These are phyloP conservation scores for Debaryomyces robertsiae DNA, from an alignment of 1,139 yeast genomes.

Conservation along the genomic window DNA sequence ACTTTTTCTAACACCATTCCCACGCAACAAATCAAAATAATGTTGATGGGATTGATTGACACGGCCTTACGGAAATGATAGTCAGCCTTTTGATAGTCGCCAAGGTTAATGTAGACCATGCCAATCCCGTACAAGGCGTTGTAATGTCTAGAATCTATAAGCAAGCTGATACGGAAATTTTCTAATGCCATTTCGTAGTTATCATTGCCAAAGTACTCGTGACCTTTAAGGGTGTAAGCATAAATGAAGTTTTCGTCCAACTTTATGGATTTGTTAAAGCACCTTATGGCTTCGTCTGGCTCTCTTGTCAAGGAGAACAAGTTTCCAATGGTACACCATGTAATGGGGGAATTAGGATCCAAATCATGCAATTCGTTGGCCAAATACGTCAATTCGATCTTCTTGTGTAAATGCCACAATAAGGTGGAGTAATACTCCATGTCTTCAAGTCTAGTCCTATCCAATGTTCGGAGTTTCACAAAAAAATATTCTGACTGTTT, in stretches of 20 bases:
- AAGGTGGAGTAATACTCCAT: slow-evolving; percentile 92
- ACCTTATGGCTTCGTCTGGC: slow-evolving; percentile 86
- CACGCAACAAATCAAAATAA: slow-evolving; percentile 86
- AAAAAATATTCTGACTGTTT: slow-evolving; percentile 72
- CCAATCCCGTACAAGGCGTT: slow-evolving; percentile 97
- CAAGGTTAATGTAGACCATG: slow-evolving; percentile 87
- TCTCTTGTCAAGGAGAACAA: slow-evolving; percentile 81
- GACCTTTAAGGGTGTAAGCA: slow-evolving; percentile 92
- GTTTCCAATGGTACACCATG: slow-evolving; percentile 94
- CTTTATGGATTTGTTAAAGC: slow-evolving; percentile 79
- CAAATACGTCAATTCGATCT: slow-evolving; percentile 74
- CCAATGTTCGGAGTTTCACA: slow-evolving; percentile 60
- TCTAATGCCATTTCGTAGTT: slow-evolving; percentile 89
- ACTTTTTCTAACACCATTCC: slow-evolving; percentile 91
- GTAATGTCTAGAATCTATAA: slow-evolving; percentile 81
- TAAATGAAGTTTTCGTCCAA: slow-evolving; percentile 76
- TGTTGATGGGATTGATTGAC: slow-evolving; percentile 86
- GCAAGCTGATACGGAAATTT: slow-evolving; percentile 76
- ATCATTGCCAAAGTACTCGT: slow-evolving; percentile 86
- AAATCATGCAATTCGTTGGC: slow-evolving; percentile 80
- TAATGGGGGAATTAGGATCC: slow-evolving; percentile 67
- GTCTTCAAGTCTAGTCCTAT: slow-evolving; percentile 81
- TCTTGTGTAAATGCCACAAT: slow-evolving; percentile 89
- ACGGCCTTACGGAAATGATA: slow-evolving; percentile 86
- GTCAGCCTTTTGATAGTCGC: slow-evolving; percentile 82